Evolutionary conservation across 208 protist species (phyloP).

Genomic region (Trypanosoma lewisi): DNA sequence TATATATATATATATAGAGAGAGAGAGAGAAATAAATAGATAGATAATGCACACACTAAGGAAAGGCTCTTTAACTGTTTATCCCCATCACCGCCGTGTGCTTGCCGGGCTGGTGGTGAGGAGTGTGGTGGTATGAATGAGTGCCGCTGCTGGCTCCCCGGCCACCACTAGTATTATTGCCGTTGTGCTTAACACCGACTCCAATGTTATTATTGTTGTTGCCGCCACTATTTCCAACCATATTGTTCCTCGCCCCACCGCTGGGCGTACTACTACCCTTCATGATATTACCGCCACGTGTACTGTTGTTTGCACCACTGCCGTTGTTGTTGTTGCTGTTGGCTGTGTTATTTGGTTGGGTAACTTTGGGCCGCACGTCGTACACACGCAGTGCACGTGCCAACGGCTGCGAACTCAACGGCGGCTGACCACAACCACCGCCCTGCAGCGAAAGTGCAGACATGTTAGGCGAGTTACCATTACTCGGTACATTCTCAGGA

Average conservation of each 20-base stretch:
- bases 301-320: conserved; percentile 4
- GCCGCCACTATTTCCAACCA: neutral
- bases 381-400: conserved; percentile 21
- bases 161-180: neutral
- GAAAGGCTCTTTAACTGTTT: neutral
- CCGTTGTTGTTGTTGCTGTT: neutral
- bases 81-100: conserved; percentile 3
- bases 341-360: neutral
- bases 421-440: neutral
- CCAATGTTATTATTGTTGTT: conserved; percentile 11
- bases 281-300: neutral
- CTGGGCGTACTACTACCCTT: conserved; percentile 3
- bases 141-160: conserved; percentile 5
- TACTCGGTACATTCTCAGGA: conserved; percentile 9
- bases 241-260: conserved; percentile 3
- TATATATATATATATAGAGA: no score
- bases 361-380: conserved; percentile 17
- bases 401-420: neutral
- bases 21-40: no score
- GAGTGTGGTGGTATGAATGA: conserved; percentile 24
- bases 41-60: no score
- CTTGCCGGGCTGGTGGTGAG: conserved; percentile 29
- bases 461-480: conserved; percentile 13
- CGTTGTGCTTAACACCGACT: conserved; percentile 12
- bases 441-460: conserved; percentile 1